Evolutionary conservation across 2,329 filamentous ascomycete species (phyloP).

Genomic region (Penicillium sp.): DNA sequence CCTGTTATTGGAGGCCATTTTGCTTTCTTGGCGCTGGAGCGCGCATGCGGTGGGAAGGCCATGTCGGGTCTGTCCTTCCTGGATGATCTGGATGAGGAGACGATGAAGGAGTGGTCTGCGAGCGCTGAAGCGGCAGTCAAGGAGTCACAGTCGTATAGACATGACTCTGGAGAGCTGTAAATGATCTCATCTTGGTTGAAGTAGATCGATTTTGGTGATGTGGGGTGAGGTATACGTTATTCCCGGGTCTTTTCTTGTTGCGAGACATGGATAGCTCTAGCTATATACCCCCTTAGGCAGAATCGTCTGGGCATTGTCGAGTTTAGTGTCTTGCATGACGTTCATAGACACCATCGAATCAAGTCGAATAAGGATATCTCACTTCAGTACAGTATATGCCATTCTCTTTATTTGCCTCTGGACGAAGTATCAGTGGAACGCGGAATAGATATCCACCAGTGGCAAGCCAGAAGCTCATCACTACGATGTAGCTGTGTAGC

Average conservation of each 20-base stretch:
- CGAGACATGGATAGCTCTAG: background rate
- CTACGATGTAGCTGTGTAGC: too few relatives aligned
- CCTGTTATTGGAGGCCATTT: constrained; percentile 87
- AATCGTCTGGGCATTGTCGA: background rate
- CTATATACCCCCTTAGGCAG: background rate
- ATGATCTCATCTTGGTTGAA: background rate
- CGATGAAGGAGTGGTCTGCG: constrained; percentile 25
- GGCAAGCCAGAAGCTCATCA: too few relatives aligned
- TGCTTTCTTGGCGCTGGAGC: constrained; percentile 78
- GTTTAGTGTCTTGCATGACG: background rate
- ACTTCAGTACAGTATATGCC: too few relatives aligned
- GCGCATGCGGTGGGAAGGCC: constrained; percentile 74
- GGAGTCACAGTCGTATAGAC: constrained; percentile 19
- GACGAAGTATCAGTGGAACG: background rate
- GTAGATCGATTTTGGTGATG: background rate
- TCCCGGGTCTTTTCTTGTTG: too few relatives aligned
- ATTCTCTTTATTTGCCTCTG: too few relatives aligned
- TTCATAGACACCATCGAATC: background rate
- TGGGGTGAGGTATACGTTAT: background rate
- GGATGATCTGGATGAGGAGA: constrained; percentile 36
- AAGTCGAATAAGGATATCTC: background rate
- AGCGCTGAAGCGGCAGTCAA: constrained; percentile 30
- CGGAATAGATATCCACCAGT: background rate
- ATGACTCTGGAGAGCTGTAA: constrained; percentile 32
- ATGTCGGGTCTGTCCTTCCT: constrained; percentile 59